Percentiles rank a stretch among this genome's conserved stretches.
Conservation (phyloP, 371 early-diverging fungal species). For the Mucor irregularis region DNA sequence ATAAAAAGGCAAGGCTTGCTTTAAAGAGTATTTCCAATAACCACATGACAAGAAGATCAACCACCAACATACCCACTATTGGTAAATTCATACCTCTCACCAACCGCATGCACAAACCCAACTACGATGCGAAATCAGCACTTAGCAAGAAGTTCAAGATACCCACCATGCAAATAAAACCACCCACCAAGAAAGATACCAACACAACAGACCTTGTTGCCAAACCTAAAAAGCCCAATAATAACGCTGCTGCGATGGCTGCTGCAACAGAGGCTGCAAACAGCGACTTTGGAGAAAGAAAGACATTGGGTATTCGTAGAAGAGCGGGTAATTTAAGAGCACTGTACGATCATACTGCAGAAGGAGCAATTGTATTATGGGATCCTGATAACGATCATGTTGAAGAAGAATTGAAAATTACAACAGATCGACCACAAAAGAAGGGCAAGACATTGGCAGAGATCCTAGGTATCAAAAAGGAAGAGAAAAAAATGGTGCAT, state of each 20-base stretch:
- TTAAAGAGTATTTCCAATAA: slow-evolving; percentile 19
- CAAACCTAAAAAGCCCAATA: neutral
- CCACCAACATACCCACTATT: neutral
- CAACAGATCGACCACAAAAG: slow-evolving; percentile 28
- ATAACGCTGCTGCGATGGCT: neutral
- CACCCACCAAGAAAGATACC: neutral
- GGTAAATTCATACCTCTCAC: slow-evolving; percentile 15
- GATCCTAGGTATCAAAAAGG: slow-evolving; percentile 55
- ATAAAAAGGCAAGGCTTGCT: neutral
- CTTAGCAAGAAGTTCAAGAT: slow-evolving; percentile 41
- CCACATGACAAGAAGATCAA: too few relatives aligned
- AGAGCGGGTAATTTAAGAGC: slow-evolving; percentile 43
- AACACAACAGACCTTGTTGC: neutral
- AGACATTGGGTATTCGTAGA: slow-evolving; percentile 23
- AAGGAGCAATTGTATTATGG: slow-evolving; percentile 85
- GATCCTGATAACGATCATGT: slow-evolving; percentile 66
- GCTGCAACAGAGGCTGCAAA: neutral
- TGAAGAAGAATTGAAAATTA: slow-evolving; percentile 32
- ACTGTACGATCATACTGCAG: slow-evolving; percentile 83
- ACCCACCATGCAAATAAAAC: slow-evolving; percentile 24
- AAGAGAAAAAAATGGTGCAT: slow-evolving; percentile 53
- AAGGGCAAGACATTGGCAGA: slow-evolving; percentile 47
- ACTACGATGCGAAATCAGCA: slow-evolving; percentile 33
- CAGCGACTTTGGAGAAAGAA: slow-evolving; percentile 12
- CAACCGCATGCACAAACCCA: slow-evolving; percentile 27